phyloP scores from a whole-genome alignment of 202 grass and related monocot species.

The Musa balbisiana region DNA sequence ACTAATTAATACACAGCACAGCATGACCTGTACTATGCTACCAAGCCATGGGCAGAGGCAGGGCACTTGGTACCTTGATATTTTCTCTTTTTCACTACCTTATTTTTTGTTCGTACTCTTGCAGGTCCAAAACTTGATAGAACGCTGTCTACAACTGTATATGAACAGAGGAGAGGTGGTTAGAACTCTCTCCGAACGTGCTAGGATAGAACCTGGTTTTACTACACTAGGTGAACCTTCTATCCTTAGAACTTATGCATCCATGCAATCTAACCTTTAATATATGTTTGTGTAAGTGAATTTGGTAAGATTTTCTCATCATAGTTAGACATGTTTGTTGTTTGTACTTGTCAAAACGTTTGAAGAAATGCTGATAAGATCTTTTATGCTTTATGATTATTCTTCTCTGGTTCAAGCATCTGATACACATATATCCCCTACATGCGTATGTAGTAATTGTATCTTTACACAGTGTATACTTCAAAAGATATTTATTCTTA shows the following conservation, averaged over 20 bases:
- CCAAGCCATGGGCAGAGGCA: not conserved
- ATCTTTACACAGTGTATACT: not conserved
- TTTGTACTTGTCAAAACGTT: not conserved
- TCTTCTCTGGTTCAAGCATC: not conserved
- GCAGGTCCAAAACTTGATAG: slow-evolving; percentile 99
- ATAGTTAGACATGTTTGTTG: not conserved
- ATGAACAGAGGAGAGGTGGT: slow-evolving; percentile 97
- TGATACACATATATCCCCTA: not conserved
- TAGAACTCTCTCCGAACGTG: slow-evolving; percentile 70
- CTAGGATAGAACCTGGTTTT: slow-evolving; percentile 97
- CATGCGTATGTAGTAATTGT: not conserved
- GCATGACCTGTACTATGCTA: not conserved
- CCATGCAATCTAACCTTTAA: not conserved
- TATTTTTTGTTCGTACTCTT: slow-evolving; percentile 25
- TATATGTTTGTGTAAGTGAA: not conserved
- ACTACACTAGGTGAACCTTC: slow-evolving; percentile 64
- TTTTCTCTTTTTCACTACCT: slow-evolving; percentile 7
- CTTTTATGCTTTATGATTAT: not conserved
- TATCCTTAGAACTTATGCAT: not conserved
- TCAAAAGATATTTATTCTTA: too few species aligned
- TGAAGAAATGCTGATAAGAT: not conserved
- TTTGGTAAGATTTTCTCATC: not conserved
- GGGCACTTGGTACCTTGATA: slow-evolving; percentile 1
- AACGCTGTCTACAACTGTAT: slow-evolving; percentile 86
- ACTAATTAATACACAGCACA: too few species aligned